Percentiles rank a stretch among this genome's conserved stretches.
These are phyloP conservation scores for Protomyces gravidus DNA, from an alignment of 1,139 yeast genomes.

Conservation along the genomic window DNA sequence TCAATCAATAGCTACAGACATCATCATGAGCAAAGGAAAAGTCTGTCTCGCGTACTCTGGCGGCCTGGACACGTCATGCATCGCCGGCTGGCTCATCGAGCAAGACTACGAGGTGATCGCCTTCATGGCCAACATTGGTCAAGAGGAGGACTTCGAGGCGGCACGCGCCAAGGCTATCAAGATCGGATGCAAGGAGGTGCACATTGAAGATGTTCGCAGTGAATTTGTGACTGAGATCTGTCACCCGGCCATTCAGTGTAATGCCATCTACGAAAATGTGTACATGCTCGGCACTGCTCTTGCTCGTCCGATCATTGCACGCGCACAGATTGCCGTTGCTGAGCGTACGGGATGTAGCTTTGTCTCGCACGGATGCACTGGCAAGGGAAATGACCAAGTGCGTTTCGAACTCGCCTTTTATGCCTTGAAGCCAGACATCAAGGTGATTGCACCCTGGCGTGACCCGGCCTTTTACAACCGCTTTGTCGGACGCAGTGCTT, in stretches of 20 bases:
- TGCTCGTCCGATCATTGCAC: constrained; percentile 97
- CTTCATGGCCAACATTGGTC: constrained; percentile 46
- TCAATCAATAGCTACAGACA: neutral
- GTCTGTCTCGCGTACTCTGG: constrained; percentile 92
- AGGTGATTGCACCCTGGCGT: constrained; percentile 99
- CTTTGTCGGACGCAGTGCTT: constrained; percentile 96
- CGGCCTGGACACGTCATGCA: constrained; percentile 96
- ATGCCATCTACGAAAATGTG: constrained; percentile 95
- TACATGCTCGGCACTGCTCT: constrained; percentile 93
- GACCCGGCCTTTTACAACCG: constrained; percentile 89
- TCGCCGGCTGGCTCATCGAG: constrained; percentile 95
- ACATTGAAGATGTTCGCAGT: constrained; percentile 88
- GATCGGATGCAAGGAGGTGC: constrained; percentile 94
- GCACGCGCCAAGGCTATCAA: constrained; percentile 94
- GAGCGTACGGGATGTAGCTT: constrained; percentile 97
- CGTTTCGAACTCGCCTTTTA: constrained; percentile 95
- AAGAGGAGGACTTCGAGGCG: constrained; percentile 94
- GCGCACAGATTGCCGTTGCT: constrained; percentile 96
- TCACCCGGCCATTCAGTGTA: constrained; percentile 94
- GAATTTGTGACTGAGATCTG: constrained; percentile 85
- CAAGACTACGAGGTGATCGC: constrained; percentile 98
- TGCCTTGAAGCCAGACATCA: constrained; percentile 94
- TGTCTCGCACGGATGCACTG: constrained; percentile 98
- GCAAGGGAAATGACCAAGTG: constrained; percentile 99
- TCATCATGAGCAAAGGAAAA: constrained; percentile 22